Evolutionary conservation across 1,139 yeast genomes (phyloP), one percentile per base, ranked within the genome.

Genomic region (Protomyces inundatus): DNA sequence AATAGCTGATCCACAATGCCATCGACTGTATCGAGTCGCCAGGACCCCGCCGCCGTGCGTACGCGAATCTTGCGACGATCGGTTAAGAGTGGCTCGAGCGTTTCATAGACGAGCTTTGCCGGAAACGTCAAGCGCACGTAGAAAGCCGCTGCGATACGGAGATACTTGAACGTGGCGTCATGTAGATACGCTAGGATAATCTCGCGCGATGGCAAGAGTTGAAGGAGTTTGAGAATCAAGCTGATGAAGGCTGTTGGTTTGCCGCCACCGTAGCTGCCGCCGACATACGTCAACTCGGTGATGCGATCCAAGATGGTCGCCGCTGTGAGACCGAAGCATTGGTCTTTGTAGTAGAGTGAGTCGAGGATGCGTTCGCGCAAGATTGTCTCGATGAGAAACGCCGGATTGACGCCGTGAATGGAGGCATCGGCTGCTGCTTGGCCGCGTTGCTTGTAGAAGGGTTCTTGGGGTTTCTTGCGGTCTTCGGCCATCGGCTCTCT

Each of bases 291-390:
- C 77, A 73, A 59, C 68, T 72, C 66, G 9, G 81, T 72, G 73
- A 83, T 73, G 74, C 80, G 54, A 79, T 77, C 71, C 80, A 80
- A 63, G 78, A 83, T 66, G 74, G 83, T 71, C 76, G 85, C 80
- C 1, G 79, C 79, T 64, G 84, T 84, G 64, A 88, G 77, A 16
- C 83, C 80, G 68, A 81, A 83, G 64, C 88, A 82, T 66, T 81
- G 77, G 68, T 82, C 84, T 67, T 86, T 85, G 82, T 87, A 87
- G 73, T 86, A 88, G 5, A 84, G 70, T 1, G 88, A 82, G 69
- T 86, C 91, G 61, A 82, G 81, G 7, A 87, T 84, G 46, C 88
- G 76, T 69, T 87, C 90, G 61, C 90, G 77, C 36, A 85, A 76
- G 66, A 88, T 87, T 65, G 87, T 85, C 70, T 87, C 93, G 4